phyloP scores from a whole-genome alignment of 495 filamentous ascomycete genomes.

The Tuber magnatum region DNA sequence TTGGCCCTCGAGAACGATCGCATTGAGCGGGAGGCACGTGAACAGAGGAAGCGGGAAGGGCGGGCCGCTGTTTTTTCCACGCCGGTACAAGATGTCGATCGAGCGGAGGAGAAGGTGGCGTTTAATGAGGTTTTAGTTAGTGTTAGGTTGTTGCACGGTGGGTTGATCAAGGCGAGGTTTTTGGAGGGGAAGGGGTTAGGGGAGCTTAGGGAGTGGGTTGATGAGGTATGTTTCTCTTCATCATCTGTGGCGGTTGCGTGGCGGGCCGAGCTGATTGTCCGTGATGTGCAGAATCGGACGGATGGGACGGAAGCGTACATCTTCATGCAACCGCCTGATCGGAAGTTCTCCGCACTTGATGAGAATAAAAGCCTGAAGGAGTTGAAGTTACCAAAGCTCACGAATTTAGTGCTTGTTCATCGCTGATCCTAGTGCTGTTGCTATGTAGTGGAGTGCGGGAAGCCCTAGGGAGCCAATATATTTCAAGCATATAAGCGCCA shows the following conservation, averaged over 20 bases:
- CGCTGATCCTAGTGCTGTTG: background rate
- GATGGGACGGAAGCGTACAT: background rate
- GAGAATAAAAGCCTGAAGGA: background rate
- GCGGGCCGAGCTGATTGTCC: background rate
- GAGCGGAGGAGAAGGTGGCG: background rate
- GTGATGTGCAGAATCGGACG: background rate
- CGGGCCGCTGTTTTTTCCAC: background rate
- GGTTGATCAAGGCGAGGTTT: background rate
- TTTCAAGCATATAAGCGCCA: background rate
- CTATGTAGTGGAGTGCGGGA: background rate
- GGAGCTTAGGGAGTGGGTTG: background rate
- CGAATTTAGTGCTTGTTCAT: background rate
- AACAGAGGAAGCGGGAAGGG: background rate
- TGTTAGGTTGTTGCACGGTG: background rate
- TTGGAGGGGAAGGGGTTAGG: background rate
- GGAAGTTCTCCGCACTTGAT: background rate
- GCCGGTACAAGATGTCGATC: background rate
- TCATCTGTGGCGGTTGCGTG: background rate
- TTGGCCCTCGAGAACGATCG: background rate
- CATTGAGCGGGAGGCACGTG: background rate
- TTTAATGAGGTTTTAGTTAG: background rate
- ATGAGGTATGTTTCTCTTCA: background rate
- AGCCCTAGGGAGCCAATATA: background rate
- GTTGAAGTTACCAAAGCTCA: background rate
- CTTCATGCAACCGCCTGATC: constrained; percentile 1